phyloP scores from a whole-genome alignment of 2,329 filamentous ascomycete species.

The Verticillium alfalfae region DNA sequence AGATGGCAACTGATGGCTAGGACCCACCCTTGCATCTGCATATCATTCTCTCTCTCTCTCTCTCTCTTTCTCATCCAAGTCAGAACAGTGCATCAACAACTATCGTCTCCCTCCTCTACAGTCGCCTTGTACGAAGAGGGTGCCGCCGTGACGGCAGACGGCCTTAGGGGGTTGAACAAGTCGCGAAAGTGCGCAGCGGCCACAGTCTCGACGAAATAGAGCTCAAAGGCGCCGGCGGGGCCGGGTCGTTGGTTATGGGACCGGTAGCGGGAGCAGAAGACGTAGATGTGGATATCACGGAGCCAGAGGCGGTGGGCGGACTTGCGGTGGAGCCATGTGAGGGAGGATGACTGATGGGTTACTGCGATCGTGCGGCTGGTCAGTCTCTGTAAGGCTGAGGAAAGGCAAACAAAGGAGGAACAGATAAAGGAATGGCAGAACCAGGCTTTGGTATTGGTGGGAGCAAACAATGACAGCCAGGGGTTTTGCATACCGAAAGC shows the following conservation, averaged over 20 bases:
- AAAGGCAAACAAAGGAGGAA: background rate
- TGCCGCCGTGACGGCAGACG: background rate
- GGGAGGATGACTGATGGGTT: constrained; percentile 42
- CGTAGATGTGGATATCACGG: constrained; percentile 49
- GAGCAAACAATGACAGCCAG: too few relatives aligned
- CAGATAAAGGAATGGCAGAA: background rate
- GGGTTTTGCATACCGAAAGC: constrained; percentile 45
- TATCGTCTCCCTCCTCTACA: background rate
- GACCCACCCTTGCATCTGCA: too few relatives aligned
- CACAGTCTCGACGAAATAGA: constrained; percentile 39
- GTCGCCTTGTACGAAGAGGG: background rate
- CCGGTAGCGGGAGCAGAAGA: constrained; percentile 52
- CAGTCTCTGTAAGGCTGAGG: background rate
- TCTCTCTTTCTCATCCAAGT: too few relatives aligned
- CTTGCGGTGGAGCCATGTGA: constrained; percentile 45
- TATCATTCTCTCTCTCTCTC: too few relatives aligned
- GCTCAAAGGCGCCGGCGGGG: constrained; percentile 41
- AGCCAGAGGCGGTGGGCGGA: constrained; percentile 43
- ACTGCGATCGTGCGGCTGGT: constrained; percentile 27
- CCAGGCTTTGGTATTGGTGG: background rate
- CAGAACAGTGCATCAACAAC: background rate
- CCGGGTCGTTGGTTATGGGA: constrained; percentile 46
- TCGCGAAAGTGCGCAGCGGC: constrained; percentile 34
- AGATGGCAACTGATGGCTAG: too few relatives aligned
- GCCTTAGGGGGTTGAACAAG: constrained; percentile 21